Evolutionary conservation across 2,329 filamentous ascomycete species (phyloP), one percentile per base, ranked within the genome.

Genomic region (Clarireedia monteithiana): DNA sequence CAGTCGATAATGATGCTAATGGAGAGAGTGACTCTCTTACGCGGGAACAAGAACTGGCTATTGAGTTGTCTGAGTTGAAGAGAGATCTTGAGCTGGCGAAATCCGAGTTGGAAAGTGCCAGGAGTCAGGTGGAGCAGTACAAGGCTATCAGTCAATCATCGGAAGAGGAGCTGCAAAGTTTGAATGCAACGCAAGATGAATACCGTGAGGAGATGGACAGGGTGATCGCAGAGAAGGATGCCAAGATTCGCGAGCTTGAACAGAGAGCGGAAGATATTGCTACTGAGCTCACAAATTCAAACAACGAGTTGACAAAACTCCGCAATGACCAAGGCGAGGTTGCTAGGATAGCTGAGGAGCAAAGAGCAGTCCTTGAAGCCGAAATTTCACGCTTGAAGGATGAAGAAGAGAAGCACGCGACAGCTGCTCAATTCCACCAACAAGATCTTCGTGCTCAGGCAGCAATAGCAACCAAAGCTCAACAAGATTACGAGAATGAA

Each of bases 401-500:
- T 48, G 88, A 95, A 63, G 86, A 87, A 57, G 88, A 91, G 62
- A 83, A 88, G 53, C 86, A 92, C 69, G 79, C 84, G 58, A 87
- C 90, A 59, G 86, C 91, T 50, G 85, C 89, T 34, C 85, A 89
- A 62, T 90, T 88, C 68, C 88, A 96, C 68, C 89, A 95, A 68
- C 88, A 95, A 65, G 91, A 97, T 65, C 82, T 97, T 44, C 91
- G 94, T 59, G 86, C 89, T 0, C 94, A 99, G 71, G 91, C 92
- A 27, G 88, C 95, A 46, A 97, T 99, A 66, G 91, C 94, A 2
- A 85, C 90, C 53, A 88, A 90, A 70, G 91, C 94, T 3, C 94
- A 99, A 69, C 87, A 95, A 68, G 91, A 94, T 63, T 99, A 99
- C 68, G 95, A 99, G 70, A 85, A 85, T 60, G 94, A 99, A 70